A percentile compares a stretch with the other conserved stretches of the same genome.
phyloP scores from a whole-genome alignment of 176 grass and related monocot genomes.

The Musa itinerans region DNA sequence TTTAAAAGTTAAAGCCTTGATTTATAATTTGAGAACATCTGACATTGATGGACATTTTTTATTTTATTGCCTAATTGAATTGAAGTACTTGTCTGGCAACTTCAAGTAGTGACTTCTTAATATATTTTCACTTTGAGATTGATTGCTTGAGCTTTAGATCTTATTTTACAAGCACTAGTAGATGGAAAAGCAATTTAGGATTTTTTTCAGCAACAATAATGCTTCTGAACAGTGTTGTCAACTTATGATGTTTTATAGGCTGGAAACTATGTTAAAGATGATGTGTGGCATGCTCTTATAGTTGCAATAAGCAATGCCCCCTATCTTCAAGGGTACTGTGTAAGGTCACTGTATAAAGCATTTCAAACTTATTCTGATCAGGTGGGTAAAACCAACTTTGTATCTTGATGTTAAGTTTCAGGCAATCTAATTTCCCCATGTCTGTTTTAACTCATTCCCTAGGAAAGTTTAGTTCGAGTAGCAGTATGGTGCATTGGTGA shows the following conservation, averaged over 20 bases:
- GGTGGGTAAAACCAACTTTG: conserved; percentile 35
- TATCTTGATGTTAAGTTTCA: neutral
- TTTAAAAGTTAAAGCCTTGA: too few species aligned
- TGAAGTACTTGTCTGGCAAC: too few species aligned
- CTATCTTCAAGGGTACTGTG: conserved; percentile 93
- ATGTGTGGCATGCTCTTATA: conserved; percentile 91
- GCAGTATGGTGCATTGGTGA: conserved; percentile 98
- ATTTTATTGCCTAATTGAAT: too few species aligned
- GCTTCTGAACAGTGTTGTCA: neutral
- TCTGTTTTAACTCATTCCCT: conserved; percentile 27
- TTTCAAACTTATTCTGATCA: conserved; percentile 56
- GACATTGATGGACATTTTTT: too few species aligned
- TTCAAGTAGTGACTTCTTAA: too few species aligned
- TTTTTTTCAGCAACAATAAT: neutral
- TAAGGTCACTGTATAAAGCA: conserved; percentile 71
- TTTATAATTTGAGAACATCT: too few species aligned
- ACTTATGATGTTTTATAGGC: conserved; percentile 29
- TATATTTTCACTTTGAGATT: too few species aligned
- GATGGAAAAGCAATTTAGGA: too few species aligned
- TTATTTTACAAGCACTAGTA: too few species aligned
- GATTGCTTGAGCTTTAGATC: too few species aligned
- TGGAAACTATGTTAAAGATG: conserved; percentile 87
- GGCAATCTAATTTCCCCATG: conserved; percentile 7
- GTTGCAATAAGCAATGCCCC: conserved; percentile 80
- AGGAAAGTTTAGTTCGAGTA: conserved; percentile 94